Evolutionary conservation across 345 rosid species (phyloP), one percentile per base, ranked within the genome.

Genomic region (Boechera stricta): DNA sequence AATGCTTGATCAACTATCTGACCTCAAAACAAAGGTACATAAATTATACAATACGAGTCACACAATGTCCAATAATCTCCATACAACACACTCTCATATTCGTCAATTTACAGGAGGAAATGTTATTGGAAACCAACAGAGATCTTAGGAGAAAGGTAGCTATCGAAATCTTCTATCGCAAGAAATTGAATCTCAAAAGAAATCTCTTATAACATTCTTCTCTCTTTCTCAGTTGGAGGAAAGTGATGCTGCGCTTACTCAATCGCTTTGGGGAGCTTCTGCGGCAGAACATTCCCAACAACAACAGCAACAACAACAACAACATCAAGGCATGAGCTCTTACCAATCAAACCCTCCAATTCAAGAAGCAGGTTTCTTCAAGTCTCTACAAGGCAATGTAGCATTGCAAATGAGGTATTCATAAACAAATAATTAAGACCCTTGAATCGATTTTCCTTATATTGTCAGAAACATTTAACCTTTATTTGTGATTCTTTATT

Each of bases 401-500:
- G 72, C 77, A 11, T 52, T 71, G 62, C 84, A 80, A 28, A 83
- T 80, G 65, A 79, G 86, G 84, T 80, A 83, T 44, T 10, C 26
- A 38, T 26, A 31, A 4, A 65, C 4, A 61, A 49, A 9, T 10
- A 16, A 10, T 7, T 36, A 3, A 45, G 38, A 57, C n/a, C 45
- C 55, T 31, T 74, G 10, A 58, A 47, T 38, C 57, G 26, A n/a
- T 6, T 45, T 57, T 35, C 5, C 2, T n/a, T 52, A 10, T 24
- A 33, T 26, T 31, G 7, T 35, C 67, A 67, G 6, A 18, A 36
- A 21, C 1, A 52, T 13, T 44, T 69, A 47, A 16, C 9, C 31
- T 10, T 48, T 47, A 11, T n/a, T 10, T 36, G 11, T 67, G 54
- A 21, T 42, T 39, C 53, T 16, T 64, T 77, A 21, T 11, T 54